Evolutionary conservation across 2,329 filamentous ascomycete species (phyloP).

Genomic region (Penicillium sp.): DNA sequence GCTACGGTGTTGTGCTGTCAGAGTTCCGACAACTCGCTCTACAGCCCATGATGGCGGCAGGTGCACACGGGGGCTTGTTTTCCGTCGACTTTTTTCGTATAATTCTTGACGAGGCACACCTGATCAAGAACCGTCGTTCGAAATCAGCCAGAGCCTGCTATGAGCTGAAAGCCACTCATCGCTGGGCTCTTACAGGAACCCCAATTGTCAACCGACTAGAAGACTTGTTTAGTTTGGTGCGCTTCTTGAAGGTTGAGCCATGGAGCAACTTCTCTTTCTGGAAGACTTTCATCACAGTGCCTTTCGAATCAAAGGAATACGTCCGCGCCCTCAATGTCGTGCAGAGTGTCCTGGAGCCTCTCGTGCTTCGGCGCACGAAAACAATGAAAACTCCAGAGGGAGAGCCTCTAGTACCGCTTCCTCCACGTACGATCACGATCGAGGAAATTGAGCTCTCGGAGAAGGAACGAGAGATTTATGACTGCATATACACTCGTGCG

Average conservation of each 20-base stretch:
- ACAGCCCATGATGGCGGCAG: constrained; percentile 59
- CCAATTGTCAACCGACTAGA: constrained; percentile 95
- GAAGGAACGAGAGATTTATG: constrained; percentile 84
- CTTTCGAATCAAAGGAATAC: constrained; percentile 94
- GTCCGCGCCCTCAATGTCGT: constrained; percentile 92
- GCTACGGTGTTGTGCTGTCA: constrained; percentile 86
- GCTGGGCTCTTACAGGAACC: constrained; percentile 92
- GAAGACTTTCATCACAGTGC: constrained; percentile 97
- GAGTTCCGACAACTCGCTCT: constrained; percentile 73
- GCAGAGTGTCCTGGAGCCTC: constrained; percentile 89
- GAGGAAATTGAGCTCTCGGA: constrained; percentile 82
- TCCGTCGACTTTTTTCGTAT: constrained; percentile 91
- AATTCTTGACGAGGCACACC: constrained; percentile 92
- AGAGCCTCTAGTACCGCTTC: constrained; percentile 74
- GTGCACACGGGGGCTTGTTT: constrained; percentile 72
- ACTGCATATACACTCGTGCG: constrained; percentile 79
- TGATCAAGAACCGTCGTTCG: constrained; percentile 84
- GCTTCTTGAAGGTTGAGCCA: constrained; percentile 89
- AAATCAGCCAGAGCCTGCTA: constrained; percentile 97
- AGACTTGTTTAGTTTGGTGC: constrained; percentile 88
- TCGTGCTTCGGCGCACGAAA: constrained; percentile 94
- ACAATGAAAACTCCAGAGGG: constrained; percentile 96
- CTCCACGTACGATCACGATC: constrained; percentile 76
- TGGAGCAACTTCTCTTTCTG: constrained; percentile 99
- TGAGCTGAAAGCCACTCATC: constrained; percentile 76